These are phyloP conservation scores for Verbascum thapsus DNA, from an alignment of 257 asterid genomes.

Conservation along the genomic window DNA sequence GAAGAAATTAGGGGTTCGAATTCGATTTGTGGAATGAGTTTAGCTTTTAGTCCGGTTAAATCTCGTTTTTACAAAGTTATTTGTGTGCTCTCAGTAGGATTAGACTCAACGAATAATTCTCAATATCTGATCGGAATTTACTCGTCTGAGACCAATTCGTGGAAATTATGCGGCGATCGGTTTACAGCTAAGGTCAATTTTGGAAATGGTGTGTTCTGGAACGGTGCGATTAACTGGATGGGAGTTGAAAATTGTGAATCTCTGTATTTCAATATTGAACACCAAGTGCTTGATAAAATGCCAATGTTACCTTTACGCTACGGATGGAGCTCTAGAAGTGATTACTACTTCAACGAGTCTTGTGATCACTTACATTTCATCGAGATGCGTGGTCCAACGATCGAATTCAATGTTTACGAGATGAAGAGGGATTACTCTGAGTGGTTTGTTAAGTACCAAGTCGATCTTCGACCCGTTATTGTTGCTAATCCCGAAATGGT, in stretches of 20 bases:
- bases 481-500: neutral
- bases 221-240: slow-evolving; percentile 29
- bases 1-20: too few species aligned
- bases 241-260: neutral
- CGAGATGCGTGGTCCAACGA: neutral
- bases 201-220: slow-evolving; percentile 31
- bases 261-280: slow-evolving; percentile 24
- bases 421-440: slow-evolving; percentile 26
- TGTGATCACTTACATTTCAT: slow-evolving; percentile 31
- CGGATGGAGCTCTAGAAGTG: too few species aligned
- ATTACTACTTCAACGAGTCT: slow-evolving; percentile 40
- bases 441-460: slow-evolving; percentile 32
- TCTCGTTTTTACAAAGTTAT: slow-evolving; percentile 35
- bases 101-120: too few species aligned
- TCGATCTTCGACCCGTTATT: slow-evolving; percentile 16
- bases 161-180: slow-evolving; percentile 33
- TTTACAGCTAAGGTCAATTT: neutral
- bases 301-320: too few species aligned
- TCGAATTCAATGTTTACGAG: slow-evolving; percentile 26
- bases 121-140: slow-evolving; percentile 31
- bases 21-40: slow-evolving; percentile 21
- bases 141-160: slow-evolving; percentile 34
- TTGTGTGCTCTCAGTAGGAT: too few species aligned
- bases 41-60: slow-evolving; percentile 41
- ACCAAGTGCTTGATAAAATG: slow-evolving; percentile 13